A percentile compares a stretch with the other conserved stretches of the same genome.
Conservation (phyloP, 441 rosid genomes). For the Pelargonium australe region DNA sequence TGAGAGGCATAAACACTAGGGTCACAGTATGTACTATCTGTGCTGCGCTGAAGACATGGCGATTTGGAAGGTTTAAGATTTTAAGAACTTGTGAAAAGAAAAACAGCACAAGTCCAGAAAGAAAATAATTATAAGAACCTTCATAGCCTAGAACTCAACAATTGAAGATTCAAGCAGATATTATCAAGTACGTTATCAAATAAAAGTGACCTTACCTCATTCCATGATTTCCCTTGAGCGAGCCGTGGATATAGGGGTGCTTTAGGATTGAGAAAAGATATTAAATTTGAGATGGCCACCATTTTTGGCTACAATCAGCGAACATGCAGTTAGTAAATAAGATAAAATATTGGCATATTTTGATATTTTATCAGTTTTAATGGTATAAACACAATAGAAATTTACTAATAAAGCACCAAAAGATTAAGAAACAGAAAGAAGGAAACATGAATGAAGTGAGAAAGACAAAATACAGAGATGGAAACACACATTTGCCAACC, state of each 20-base stretch:
- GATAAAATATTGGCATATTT: neutral
- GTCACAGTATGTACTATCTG: neutral
- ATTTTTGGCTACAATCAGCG: constrained; percentile 58
- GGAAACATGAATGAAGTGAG: constrained; percentile 1
- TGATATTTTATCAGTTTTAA: neutral
- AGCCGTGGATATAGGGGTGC: constrained; percentile 90
- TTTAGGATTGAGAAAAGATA: constrained; percentile 63
- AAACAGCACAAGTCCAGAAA: neutral
- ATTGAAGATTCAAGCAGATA: neutral
- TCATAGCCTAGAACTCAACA: neutral
- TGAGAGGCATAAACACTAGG: neutral
- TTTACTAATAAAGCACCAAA: neutral
- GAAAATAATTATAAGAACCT: neutral
- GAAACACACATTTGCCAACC: constrained; percentile 46
- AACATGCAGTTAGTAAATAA: neutral
- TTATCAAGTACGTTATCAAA: neutral
- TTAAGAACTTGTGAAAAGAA: neutral
- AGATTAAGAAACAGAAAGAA: neutral
- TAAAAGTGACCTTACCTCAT: constrained; percentile 50
- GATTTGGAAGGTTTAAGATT: neutral
- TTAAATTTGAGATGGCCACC: constrained; percentile 54
- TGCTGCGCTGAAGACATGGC: neutral
- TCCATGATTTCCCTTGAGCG: constrained; percentile 81
- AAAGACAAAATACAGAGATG: neutral
- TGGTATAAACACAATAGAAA: neutral